A percentile compares a stretch with the other conserved stretches of the same genome.
These are phyloP conservation scores for Claviceps digitariae DNA, from an alignment of 2,329 filamentous ascomycete genomes.

Conservation along the genomic window DNA sequence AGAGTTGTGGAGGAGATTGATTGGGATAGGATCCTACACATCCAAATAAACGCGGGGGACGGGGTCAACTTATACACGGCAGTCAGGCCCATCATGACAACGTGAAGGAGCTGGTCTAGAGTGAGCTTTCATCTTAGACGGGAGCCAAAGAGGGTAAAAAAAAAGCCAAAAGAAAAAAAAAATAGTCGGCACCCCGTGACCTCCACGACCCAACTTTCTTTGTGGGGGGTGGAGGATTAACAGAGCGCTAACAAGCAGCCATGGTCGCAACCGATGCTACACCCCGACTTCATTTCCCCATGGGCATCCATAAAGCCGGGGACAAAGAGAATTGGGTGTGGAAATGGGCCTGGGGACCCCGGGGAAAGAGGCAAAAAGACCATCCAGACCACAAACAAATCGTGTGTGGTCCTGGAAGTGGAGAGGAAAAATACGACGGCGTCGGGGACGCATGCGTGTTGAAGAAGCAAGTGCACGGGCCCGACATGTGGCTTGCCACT, in stretches of 20 bases:
- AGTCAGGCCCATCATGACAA: background rate
- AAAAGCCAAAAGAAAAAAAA: background rate
- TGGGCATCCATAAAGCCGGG: background rate
- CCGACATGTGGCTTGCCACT: background rate
- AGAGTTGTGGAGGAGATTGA: background rate
- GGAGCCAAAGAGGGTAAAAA: background rate
- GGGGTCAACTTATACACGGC: background rate
- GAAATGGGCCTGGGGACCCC: background rate
- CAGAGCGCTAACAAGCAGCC: background rate
- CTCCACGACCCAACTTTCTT: background rate
- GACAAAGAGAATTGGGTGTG: background rate
- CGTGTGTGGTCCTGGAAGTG: background rate
- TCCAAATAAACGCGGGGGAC: background rate
- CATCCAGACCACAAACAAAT: background rate
- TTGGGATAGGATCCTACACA: background rate
- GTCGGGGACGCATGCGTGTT: background rate
- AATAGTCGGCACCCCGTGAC: background rate
- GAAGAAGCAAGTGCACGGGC: background rate
- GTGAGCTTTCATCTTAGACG: background rate
- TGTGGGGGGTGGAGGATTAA: background rate
- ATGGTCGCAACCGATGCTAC: constrained; percentile 1
- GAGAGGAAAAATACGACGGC: background rate
- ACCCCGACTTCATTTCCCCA: constrained; percentile 1
- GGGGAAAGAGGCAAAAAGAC: background rate
- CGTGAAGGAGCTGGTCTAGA: background rate